phyloP scores from a whole-genome alignment of 2,329 filamentous ascomycete species.

The Amylocarpus encephaloides region DNA sequence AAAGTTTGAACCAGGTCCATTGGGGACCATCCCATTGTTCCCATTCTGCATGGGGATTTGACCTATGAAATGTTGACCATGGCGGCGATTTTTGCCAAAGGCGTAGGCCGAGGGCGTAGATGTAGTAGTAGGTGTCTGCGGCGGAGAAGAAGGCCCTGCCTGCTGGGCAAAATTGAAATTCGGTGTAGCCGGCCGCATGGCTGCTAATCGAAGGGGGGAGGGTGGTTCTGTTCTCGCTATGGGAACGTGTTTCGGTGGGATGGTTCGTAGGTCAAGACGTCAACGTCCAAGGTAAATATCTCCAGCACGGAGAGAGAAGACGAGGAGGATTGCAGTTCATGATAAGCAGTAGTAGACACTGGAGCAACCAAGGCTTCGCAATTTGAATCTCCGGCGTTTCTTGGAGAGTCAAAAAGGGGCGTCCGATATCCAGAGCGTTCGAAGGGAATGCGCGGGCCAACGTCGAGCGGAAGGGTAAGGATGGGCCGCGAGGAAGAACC shows the following conservation, averaged over 20 bases:
- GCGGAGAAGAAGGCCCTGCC: conserved; percentile 41
- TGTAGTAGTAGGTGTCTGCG: conserved; percentile 39
- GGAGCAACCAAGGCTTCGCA: conserved; percentile 22
- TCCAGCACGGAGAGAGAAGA: conserved; percentile 31
- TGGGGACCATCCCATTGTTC: conserved; percentile 38
- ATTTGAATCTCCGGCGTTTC: conserved; percentile 16
- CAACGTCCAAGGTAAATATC: conserved; percentile 29
- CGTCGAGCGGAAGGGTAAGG: conserved; percentile 14
- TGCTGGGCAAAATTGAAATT: conserved; percentile 35
- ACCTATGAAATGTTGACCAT: conserved; percentile 23
- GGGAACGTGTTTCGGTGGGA: conserved; percentile 11
- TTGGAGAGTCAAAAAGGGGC: conserved; percentile 10
- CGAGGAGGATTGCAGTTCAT: conserved; percentile 32
- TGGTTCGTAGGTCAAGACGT: conserved; percentile 27
- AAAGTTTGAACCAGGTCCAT: conserved; percentile 31
- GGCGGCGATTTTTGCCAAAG: conserved; percentile 17
- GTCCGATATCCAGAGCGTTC: conserved; percentile 15
- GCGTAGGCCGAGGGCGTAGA: conserved; percentile 28
- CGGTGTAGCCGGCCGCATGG: conserved; percentile 38
- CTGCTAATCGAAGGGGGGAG: conserved; percentile 14
- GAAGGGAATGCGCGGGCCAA: conserved; percentile 10
- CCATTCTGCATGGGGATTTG: conserved; percentile 32
- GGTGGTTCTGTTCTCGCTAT: conserved; percentile 2
- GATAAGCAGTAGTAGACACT: conserved; percentile 25
- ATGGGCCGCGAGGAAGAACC: conserved; percentile 13